These are phyloP conservation scores for Coccomyxa sp. DNA, from an alignment of 139 green algal genomes.

Conservation along the genomic window DNA sequence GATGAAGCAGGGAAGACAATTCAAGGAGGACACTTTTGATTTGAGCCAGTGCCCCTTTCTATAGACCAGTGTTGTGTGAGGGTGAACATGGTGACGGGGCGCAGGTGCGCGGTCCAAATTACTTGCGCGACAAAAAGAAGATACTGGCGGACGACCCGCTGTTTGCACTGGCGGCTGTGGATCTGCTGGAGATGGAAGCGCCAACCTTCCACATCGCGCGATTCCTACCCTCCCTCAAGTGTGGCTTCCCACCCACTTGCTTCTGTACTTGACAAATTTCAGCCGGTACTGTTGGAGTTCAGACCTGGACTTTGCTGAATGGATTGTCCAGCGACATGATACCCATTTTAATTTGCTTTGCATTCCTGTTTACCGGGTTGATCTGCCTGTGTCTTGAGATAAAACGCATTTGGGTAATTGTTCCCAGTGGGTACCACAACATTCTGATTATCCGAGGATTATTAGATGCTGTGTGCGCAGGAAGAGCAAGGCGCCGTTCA, in stretches of 20 bases:
- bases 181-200: conserved; percentile 53
- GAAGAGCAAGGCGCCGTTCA: conserved; percentile 49
- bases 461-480: conserved; percentile 13
- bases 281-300: background rate
- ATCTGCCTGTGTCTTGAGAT: too few species aligned
- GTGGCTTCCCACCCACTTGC: background rate
- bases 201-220: conserved; percentile 48
- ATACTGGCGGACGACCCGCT: conserved; percentile 39
- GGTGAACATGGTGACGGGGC: too few species aligned
- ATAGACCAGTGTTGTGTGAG: too few species aligned
- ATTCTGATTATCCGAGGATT: background rate
- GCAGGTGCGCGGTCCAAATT: conserved; percentile 23
- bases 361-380: background rate
- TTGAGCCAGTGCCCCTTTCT: too few species aligned
- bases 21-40: too few species aligned
- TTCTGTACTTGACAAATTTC: conserved; percentile 13
- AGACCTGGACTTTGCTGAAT: too few species aligned
- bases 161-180: conserved; percentile 46
- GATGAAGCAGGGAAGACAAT: too few species aligned
- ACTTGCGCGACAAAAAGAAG: conserved; percentile 60
- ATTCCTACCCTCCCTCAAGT: conserved; percentile 45
- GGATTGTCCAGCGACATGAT: too few species aligned
- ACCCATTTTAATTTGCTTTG: too few species aligned
- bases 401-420: background rate
- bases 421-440: background rate